Evolutionary conservation across 169 alveolate genomes (phyloP).

Genomic region (Eimeria acervulina): DNA sequence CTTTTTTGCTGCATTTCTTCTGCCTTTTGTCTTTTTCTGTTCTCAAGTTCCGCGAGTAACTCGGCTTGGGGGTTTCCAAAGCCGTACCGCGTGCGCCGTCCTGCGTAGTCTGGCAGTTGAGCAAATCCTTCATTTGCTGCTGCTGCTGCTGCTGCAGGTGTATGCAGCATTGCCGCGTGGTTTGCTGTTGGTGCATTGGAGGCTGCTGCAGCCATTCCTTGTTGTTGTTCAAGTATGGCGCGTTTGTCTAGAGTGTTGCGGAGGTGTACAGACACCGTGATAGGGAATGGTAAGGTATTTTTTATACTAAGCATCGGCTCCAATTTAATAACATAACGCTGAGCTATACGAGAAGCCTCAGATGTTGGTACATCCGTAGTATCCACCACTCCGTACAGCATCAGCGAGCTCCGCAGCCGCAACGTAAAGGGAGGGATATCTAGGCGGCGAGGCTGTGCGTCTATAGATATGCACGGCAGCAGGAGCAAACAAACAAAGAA

Average conservation of each 20-base stretch:
- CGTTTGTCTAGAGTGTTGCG: conserved; percentile 67
- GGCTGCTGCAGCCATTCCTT: background rate
- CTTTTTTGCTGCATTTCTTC: conserved; percentile 59
- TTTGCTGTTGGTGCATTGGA: background rate
- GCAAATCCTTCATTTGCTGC: conserved; percentile 12
- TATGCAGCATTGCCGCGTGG: background rate
- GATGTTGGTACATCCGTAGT: conserved; percentile 88
- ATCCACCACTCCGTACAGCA: conserved; percentile 86
- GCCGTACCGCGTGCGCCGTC: background rate
- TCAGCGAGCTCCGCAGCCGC: conserved; percentile 83
- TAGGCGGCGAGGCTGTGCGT: conserved; percentile 82
- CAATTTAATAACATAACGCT: conserved; percentile 85
- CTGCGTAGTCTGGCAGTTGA: background rate
- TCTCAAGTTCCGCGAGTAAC: conserved; percentile 72
- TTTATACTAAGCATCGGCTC: conserved; percentile 88
- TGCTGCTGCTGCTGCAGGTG: background rate
- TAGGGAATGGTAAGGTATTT: conserved; percentile 87
- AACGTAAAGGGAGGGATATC: conserved; percentile 87
- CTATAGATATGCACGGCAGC: background rate
- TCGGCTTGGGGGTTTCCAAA: conserved; percentile 66
- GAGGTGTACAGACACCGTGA: conserved; percentile 85
- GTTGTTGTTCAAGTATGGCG: background rate
- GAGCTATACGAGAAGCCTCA: conserved; percentile 86
- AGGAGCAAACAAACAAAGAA: background rate
- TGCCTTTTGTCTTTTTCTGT: conserved; percentile 68